Evolutionary conservation across 2,329 filamentous ascomycete genomes (phyloP).

Genomic region (Neopestalotiopsis clavispora): DNA sequence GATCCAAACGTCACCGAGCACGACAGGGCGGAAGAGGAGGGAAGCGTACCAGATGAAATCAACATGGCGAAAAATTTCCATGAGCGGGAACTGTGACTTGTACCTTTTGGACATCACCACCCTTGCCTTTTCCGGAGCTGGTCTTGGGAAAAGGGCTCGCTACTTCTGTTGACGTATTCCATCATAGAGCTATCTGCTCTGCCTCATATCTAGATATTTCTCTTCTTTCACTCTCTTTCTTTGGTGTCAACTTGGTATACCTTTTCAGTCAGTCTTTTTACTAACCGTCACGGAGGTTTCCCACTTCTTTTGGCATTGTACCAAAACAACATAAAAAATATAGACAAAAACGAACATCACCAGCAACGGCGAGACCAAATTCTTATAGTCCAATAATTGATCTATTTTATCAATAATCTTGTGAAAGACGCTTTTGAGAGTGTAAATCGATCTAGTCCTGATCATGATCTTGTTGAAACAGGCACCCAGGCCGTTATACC

Average conservation of each 20-base stretch:
- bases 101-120: not conserved
- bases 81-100: not conserved
- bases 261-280: not conserved
- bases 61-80: not conserved
- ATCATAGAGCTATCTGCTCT: too few relatives aligned
- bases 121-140: not conserved
- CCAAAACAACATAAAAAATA: too few relatives aligned
- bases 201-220: not conserved
- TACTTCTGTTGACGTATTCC: conserved; percentile 11
- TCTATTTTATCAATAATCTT: too few relatives aligned
- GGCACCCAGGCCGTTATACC: too few relatives aligned
- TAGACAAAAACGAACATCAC: too few relatives aligned
- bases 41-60: conserved; percentile 30
- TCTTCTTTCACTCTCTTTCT: not conserved
- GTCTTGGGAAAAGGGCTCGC: conserved; percentile 16
- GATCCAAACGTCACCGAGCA: conserved; percentile 30
- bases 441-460: too few relatives aligned
- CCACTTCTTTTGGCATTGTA: too few relatives aligned
- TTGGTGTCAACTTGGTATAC: too few relatives aligned
- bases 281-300: too few relatives aligned
- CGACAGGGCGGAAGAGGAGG: conserved; percentile 26
- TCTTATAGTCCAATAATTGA: not conserved
- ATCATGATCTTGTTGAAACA: too few relatives aligned
- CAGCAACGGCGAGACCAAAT: not conserved
- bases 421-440: too few relatives aligned